A percentile compares a stretch with the other conserved stretches of the same genome.
These are phyloP conservation scores for Alectoria sarmentosa DNA, from an alignment of 495 filamentous ascomycete genomes.

Conservation along the genomic window DNA sequence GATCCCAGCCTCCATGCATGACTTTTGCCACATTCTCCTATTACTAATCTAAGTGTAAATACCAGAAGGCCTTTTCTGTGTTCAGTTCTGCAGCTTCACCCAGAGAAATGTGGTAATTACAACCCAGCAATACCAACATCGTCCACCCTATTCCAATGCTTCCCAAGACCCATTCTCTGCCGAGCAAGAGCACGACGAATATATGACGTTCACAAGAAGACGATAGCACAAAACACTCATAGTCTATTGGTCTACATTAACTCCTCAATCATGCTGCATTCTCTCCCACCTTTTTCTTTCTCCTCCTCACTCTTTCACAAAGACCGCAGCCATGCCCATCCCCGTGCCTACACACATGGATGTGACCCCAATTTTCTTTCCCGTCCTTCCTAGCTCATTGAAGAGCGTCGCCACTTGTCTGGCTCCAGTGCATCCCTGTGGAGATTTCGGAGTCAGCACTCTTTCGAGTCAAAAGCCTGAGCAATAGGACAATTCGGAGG, in stretches of 20 bases:
- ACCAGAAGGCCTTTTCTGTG: too few relatives aligned
- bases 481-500: too few relatives aligned
- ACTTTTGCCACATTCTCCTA: too few relatives aligned
- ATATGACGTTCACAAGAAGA: background rate
- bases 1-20: too few relatives aligned
- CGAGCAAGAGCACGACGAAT: background rate
- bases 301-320: slow-evolving; percentile 68
- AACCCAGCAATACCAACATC: too few relatives aligned
- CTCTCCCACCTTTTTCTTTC: background rate
- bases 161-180: too few relatives aligned
- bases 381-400: slow-evolving; percentile 75
- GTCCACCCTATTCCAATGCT: too few relatives aligned
- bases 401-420: slow-evolving; percentile 89
- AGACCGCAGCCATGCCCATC: slow-evolving; percentile 95
- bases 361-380: slow-evolving; percentile 80
- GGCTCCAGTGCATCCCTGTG: slow-evolving; percentile 65
- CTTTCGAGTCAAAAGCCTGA: too few relatives aligned
- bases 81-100: too few relatives aligned
- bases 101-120: too few relatives aligned
- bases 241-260: background rate
- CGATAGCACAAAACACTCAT: background rate
- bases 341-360: slow-evolving; percentile 94
- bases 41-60: too few relatives aligned
- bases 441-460: too few relatives aligned
- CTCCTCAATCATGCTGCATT: background rate